A percentile compares a stretch with the other conserved stretches of the same genome.
Evolutionary conservation across 1,139 yeast species (phyloP).

Genomic region (Suhomyces anneliseae): DNA sequence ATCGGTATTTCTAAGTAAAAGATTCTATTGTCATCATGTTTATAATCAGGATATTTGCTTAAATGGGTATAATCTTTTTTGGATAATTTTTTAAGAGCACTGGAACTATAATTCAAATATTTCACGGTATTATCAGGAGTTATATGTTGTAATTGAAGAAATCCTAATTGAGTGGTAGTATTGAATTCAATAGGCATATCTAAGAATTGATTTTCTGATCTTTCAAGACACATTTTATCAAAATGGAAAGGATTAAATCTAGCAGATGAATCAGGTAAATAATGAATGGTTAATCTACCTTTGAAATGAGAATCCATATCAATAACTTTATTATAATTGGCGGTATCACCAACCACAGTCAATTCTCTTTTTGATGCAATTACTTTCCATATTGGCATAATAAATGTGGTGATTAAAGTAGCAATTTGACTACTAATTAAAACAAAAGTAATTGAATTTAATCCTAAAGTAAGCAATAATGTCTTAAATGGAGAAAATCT

Average conservation of each 20-base stretch:
- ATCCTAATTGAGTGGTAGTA: conserved; percentile 72
- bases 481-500: conserved; percentile 58
- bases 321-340: conserved; percentile 41
- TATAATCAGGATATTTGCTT: conserved; percentile 21
- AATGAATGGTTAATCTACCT: conserved; percentile 83
- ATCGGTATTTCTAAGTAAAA: conserved; percentile 61
- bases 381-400: conserved; percentile 48
- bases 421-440: conserved; percentile 41
- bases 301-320: conserved; percentile 75
- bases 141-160: conserved; percentile 62
- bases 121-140: conserved; percentile 54
- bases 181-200: conserved; percentile 77
- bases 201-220: conserved; percentile 17
- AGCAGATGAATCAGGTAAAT: conserved; percentile 90
- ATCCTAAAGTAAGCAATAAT: conserved; percentile 37
- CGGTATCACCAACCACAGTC: conserved; percentile 62
- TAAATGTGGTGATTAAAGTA: conserved; percentile 34
- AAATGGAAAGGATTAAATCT: conserved; percentile 73
- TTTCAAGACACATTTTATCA: conserved; percentile 58
- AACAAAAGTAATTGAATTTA: conserved; percentile 42
- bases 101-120: conserved; percentile 54
- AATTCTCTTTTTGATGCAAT: conserved; percentile 57
- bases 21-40: conserved; percentile 31
- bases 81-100: conserved; percentile 50
- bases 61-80: conserved; percentile 44